Conservation (phyloP, 805 yeast genomes). For the Saccharomycopsis malanga region DNA sequence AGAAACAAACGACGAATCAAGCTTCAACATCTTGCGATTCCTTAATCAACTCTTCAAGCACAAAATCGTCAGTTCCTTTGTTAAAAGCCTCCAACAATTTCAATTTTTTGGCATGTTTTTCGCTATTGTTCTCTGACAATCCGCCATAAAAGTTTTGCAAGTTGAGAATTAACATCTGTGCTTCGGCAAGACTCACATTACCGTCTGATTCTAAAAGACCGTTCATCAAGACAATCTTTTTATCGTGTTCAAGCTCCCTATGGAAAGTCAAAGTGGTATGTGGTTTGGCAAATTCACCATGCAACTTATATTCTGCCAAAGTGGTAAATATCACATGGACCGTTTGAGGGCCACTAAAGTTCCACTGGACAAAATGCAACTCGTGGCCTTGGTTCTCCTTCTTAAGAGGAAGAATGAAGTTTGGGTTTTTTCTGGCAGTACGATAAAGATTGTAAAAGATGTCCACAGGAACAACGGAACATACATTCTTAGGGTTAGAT, state of each 20-base stretch:
- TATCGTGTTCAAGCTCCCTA: constrained; percentile 56
- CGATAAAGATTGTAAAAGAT: constrained; percentile 48
- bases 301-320: constrained; percentile 84
- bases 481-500: constrained; percentile 47
- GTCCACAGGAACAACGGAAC: constrained; percentile 53
- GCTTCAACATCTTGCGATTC: constrained; percentile 45
- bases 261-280: constrained; percentile 90
- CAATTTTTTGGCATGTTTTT: constrained; percentile 42
- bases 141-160: constrained; percentile 83
- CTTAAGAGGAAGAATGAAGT: constrained; percentile 87
- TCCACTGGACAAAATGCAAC: constrained; percentile 92
- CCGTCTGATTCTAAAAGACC: constrained; percentile 68
- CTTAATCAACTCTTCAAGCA: constrained; percentile 56
- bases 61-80: constrained; percentile 57
- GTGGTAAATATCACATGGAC: constrained; percentile 88
- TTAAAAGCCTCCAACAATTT: constrained; percentile 63
- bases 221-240: constrained; percentile 73
- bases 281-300: constrained; percentile 87
- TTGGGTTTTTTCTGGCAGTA: constrained; percentile 67
- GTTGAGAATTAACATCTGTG: constrained; percentile 68
- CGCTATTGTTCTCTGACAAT: constrained; percentile 33
- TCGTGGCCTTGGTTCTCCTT: constrained; percentile 55
- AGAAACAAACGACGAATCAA: neutral
- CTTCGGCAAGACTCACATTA: constrained; percentile 60
- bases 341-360: constrained; percentile 75